These are phyloP conservation scores for Collybiopsis confluens DNA, from an alignment of 768 basidiomycete species.

Conservation along the genomic window DNA sequence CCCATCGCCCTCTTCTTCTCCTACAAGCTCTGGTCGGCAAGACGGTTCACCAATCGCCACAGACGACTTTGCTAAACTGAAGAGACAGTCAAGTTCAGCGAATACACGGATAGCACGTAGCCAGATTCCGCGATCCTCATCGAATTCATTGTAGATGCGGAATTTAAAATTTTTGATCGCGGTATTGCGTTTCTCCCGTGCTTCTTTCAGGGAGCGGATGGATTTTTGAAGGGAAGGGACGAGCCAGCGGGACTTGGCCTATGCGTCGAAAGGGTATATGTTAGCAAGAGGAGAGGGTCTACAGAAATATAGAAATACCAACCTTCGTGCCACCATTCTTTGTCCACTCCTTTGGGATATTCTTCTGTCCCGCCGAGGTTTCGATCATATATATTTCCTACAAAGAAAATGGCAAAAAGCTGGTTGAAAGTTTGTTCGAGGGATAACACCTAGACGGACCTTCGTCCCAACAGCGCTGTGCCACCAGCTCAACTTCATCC, in stretches of 20 bases:
- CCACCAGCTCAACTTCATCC: constrained; percentile 55
- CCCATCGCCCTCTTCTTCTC: constrained; percentile 40
- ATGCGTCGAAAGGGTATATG: background rate
- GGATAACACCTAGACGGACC: constrained; percentile 29
- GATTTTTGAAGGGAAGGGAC: constrained; percentile 68
- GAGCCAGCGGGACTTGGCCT: constrained; percentile 75
- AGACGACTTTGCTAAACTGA: constrained; percentile 88
- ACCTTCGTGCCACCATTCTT: constrained; percentile 83
- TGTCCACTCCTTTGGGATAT: constrained; percentile 80
- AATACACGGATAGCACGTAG: constrained; percentile 79
- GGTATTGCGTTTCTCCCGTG: constrained; percentile 78
- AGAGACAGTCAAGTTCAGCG: constrained; percentile 94
- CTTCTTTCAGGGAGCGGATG: constrained; percentile 86
- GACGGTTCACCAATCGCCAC: constrained; percentile 86
- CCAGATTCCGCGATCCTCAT: constrained; percentile 76
- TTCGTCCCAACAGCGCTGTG: constrained; percentile 83
- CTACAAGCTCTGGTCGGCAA: constrained; percentile 88
- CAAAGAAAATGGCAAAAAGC: background rate
- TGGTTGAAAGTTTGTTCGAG: background rate
- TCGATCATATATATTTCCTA: constrained; percentile 92
- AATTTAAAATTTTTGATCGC: constrained; percentile 82
- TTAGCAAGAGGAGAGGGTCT: background rate
- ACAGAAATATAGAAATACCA: constrained; percentile 4
- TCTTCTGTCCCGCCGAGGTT: constrained; percentile 52
- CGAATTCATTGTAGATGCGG: constrained; percentile 77